Evolutionary conservation across 163 green algal genomes (phyloP).

Genomic region (Trebouxiophyceae sp.): DNA sequence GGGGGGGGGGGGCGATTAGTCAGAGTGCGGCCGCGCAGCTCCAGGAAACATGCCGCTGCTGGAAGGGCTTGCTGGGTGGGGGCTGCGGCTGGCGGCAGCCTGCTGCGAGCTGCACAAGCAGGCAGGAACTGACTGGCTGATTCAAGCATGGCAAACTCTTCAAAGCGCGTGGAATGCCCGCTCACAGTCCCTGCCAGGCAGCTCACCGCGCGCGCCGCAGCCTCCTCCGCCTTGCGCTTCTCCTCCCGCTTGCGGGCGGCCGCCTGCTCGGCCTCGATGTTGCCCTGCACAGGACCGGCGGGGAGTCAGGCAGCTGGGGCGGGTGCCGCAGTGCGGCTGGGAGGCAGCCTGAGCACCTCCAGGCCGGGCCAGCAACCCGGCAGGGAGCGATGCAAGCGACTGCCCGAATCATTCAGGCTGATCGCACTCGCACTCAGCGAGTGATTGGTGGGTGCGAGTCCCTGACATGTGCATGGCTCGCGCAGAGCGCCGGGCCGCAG

Average conservation of each 20-base stretch:
- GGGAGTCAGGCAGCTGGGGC: not conserved
- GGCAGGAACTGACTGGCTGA: not conserved
- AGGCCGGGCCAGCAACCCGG: too few relatives aligned
- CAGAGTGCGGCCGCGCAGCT: too few relatives aligned
- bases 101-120: not conserved
- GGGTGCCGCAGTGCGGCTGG: too few relatives aligned
- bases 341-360: too few relatives aligned
- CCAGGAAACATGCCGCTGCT: not conserved
- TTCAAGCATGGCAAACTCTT: not conserved
- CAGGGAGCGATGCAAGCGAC: too few relatives aligned
- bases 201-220: constrained; percentile 19
- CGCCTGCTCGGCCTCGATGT: constrained; percentile 55
- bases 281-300: too few relatives aligned
- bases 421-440: too few relatives aligned
- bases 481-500: too few relatives aligned
- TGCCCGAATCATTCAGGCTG: too few relatives aligned
- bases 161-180: not conserved
- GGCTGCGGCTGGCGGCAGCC: not conserved
- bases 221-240: constrained; percentile 34
- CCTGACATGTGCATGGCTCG: too few relatives aligned
- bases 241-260: constrained; percentile 43
- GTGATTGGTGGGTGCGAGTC: too few relatives aligned
- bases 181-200: not conserved
- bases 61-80: not conserved
- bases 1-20: too few relatives aligned